Percentiles rank a stretch among this genome's conserved stretches.
These are phyloP conservation scores for Pythium volutum DNA, from an alignment of 352 stramenopile genomes.

Conservation along the genomic window DNA sequence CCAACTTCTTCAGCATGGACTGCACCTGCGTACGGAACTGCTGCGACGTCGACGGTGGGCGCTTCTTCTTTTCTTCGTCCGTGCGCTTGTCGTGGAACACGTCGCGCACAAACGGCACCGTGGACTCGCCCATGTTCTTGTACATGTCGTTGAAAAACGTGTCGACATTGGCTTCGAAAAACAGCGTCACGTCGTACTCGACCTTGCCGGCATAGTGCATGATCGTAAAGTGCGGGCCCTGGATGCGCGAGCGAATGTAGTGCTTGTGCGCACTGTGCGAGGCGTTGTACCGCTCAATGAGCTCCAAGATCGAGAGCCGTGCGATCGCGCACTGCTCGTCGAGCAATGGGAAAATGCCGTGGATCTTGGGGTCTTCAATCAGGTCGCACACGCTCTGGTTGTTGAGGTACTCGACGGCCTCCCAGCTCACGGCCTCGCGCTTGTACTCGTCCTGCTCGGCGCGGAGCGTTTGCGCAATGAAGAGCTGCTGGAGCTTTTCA, in stretches of 20 bases:
- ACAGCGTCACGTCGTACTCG: constrained; percentile 75
- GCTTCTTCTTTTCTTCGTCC: constrained; percentile 33
- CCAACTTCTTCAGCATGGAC: constrained; percentile 92
- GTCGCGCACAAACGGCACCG: constrained; percentile 56
- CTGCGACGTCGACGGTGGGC: constrained; percentile 66
- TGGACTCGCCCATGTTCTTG: constrained; percentile 68
- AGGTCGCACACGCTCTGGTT: constrained; percentile 80
- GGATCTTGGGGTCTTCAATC: constrained; percentile 71
- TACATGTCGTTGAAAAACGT: constrained; percentile 80
- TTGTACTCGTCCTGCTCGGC: constrained; percentile 87
- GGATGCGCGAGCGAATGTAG: constrained; percentile 72
- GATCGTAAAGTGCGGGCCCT: constrained; percentile 82
- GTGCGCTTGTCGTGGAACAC: constrained; percentile 58
- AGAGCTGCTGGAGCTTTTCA: constrained; percentile 86
- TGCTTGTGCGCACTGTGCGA: constrained; percentile 84
- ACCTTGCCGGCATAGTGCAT: constrained; percentile 85
- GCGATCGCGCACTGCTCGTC: constrained; percentile 88
- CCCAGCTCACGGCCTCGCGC: constrained; percentile 84
- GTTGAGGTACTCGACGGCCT: constrained; percentile 87
- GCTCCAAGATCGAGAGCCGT: no score
- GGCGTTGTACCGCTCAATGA: constrained; percentile 81
- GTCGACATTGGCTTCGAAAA: constrained; percentile 91
- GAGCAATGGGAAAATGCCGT: constrained; percentile 78
- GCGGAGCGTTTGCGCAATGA: constrained; percentile 77
- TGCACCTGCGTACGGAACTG: constrained; percentile 95